A percentile compares a stretch with the other conserved stretches of the same genome.
phyloP scores from a whole-genome alignment of 768 basidiomycete genomes.

The Leccinum incarnatum region DNA sequence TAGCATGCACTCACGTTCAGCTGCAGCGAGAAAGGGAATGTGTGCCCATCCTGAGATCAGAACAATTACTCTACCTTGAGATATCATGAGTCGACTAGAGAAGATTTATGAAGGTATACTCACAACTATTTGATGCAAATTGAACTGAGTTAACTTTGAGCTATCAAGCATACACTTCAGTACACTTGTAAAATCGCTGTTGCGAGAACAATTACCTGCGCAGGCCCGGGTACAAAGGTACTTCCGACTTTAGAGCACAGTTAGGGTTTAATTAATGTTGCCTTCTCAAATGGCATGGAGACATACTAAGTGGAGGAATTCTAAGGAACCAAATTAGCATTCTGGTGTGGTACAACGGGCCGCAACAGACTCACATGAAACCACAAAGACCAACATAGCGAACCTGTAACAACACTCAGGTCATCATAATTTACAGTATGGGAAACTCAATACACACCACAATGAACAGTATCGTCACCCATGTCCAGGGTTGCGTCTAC shows the following conservation, averaged over 20 bases:
- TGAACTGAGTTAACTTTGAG: not conserved
- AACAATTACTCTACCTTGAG: not conserved
- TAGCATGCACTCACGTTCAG: slow-evolving; percentile 3
- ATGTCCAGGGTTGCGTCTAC: slow-evolving; percentile 8
- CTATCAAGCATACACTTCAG: not conserved
- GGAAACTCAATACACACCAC: not conserved
- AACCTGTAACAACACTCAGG: not conserved
- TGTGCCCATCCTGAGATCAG: not conserved
- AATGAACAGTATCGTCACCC: slow-evolving; percentile 9
- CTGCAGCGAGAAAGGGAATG: slow-evolving; percentile 1
- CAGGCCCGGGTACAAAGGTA: slow-evolving; percentile 1
- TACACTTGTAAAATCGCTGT: not conserved
- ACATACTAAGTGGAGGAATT: not conserved
- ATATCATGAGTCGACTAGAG: not conserved
- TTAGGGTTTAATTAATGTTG: not conserved
- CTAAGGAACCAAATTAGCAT: not conserved
- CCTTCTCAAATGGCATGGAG: not conserved
- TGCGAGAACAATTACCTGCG: not conserved
- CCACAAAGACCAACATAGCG: slow-evolving; percentile 7
- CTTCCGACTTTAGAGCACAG: not conserved
- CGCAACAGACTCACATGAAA: not conserved
- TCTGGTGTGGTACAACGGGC: not conserved
- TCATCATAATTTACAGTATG: not conserved
- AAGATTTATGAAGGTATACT: not conserved
- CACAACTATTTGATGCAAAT: slow-evolving; percentile 1